Conservation (phyloP, 2,329 filamentous ascomycete genomes). For the Acrocalymma vagum region DNA sequence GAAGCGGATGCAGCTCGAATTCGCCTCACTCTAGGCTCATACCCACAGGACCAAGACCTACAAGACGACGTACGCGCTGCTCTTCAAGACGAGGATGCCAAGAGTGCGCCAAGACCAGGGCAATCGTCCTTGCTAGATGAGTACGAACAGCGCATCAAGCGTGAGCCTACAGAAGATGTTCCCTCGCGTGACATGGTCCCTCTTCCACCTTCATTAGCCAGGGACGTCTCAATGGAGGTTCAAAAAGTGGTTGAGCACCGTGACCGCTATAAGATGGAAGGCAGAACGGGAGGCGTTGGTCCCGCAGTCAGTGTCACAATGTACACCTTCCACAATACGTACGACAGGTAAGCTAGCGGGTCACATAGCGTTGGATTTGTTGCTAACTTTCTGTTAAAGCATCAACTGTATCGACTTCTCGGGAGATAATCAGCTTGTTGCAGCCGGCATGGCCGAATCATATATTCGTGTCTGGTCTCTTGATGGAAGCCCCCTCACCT, state of each 20-base stretch:
- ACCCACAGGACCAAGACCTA: slow-evolving; percentile 84
- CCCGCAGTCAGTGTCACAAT: slow-evolving; percentile 89
- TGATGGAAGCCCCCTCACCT: slow-evolving; percentile 81
- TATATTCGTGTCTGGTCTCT: slow-evolving; percentile 96
- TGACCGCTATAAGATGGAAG: slow-evolving; percentile 88
- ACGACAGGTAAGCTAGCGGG: slow-evolving; percentile 74
- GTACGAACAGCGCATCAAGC: slow-evolving; percentile 87
- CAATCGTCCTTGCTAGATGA: slow-evolving; percentile 81
- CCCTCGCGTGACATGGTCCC: slow-evolving; percentile 82
- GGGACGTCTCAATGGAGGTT: slow-evolving; percentile 93
- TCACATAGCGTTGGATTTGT: background rate
- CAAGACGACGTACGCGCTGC: slow-evolving; percentile 88
- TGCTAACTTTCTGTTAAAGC: slow-evolving; percentile 54
- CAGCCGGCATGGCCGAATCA: slow-evolving; percentile 89
- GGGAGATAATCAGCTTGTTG: slow-evolving; percentile 85
- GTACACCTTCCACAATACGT: slow-evolving; percentile 98
- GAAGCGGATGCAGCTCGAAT: slow-evolving; percentile 59
- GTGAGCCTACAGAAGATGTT: slow-evolving; percentile 85
- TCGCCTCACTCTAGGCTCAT: slow-evolving; percentile 77
- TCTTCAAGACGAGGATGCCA: slow-evolving; percentile 83
- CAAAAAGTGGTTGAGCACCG: slow-evolving; percentile 93
- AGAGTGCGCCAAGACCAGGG: slow-evolving; percentile 75
- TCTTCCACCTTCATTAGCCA: slow-evolving; percentile 83
- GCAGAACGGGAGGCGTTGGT: slow-evolving; percentile 82
- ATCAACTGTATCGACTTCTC: slow-evolving; percentile 97